Evolutionary conservation across 1,284 basidiomycete genomes (phyloP), one percentile per base, ranked within the genome.

Genomic region (Tylopilus orsonianus): DNA sequence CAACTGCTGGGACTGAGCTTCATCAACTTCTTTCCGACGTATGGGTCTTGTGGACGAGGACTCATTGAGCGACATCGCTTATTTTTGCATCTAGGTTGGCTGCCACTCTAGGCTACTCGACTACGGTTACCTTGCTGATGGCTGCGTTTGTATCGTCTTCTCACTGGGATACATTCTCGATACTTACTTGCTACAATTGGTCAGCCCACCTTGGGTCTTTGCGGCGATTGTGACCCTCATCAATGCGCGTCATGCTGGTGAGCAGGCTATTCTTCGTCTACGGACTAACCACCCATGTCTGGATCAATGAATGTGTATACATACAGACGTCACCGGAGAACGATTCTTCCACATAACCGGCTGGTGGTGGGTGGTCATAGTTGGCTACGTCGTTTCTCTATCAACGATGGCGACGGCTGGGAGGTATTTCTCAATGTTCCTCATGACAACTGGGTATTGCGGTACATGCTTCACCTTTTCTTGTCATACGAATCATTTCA

Each of bases 21-120:
- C 62, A 77, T 83, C 42, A 80, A 82, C 56, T 90, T 86, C 71
- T 90, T 87, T 70, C 83, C 83, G 22, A 85, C 83, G 80, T 83
- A 54, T 44, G 75, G 67, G 5, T 14, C 10, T 39, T 6, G 10
- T 10, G 19, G 39, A 33, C 8, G 37, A 6, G 37, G 44, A 16
- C 19, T 18, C 14, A 37, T 3, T 32, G 5, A n/a, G 12, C 2
- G 6, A n/a, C 24, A 13, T 40, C 12, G 39, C 14, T 32, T 3
- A 36, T 35, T 10, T 1, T 47, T 13, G 2, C 3, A 41, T 50
- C 48, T 23, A 83, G 84, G 1, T 71, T 89, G 40, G 81, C 85
- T 1, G 70, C 74, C 7, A 88, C 85, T 0, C 75, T 89, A 8
- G 84, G 85, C 8, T 88, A 81, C 66, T 72, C 66, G 18, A 81